A percentile compares a stretch with the other conserved stretches of the same genome.
These are phyloP conservation scores for Beta lomatogona DNA, from an alignment of 179 eudicot genomes.

Conservation along the genomic window DNA sequence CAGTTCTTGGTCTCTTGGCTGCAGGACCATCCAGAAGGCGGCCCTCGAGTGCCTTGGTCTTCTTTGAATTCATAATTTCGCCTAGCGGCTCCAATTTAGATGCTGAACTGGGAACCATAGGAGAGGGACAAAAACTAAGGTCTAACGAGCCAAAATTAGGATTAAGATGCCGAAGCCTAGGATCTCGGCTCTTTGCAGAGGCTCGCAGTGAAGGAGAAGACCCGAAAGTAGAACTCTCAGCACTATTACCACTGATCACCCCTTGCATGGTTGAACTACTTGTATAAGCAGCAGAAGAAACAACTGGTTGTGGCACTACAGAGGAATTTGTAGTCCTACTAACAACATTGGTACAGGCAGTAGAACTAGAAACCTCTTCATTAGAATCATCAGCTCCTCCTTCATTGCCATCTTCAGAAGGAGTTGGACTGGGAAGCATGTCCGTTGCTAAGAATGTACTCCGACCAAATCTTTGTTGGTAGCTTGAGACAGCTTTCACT, in stretches of 20 bases:
- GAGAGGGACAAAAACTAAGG: constrained; percentile 36
- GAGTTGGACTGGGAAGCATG: constrained; percentile 96
- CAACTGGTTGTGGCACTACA: constrained; percentile 33
- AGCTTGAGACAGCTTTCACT: constrained; percentile 74
- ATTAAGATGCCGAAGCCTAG: constrained; percentile 71
- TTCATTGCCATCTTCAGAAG: constrained; percentile 72
- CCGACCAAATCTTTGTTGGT: constrained; percentile 88
- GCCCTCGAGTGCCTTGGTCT: constrained; percentile 49
- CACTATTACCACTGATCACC: constrained; percentile 33
- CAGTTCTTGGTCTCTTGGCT: constrained; percentile 66
- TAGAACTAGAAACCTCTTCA: constrained; percentile 72
- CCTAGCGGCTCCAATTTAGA: constrained; percentile 46
- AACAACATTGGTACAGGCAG: constrained; percentile 21
- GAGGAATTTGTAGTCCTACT: constrained; percentile 31
- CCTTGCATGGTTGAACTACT: constrained; percentile 41
- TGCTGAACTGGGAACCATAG: constrained; percentile 29
- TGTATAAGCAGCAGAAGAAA: constrained; percentile 33
- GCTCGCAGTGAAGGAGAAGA: constrained; percentile 36
- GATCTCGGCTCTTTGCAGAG: constrained; percentile 78
- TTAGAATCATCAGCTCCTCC: constrained; percentile 55
- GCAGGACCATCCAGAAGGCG: constrained; percentile 57
- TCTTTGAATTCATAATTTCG: constrained; percentile 44
- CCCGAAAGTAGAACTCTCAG: constrained; percentile 32
- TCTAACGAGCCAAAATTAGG: constrained; percentile 40
- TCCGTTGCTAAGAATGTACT: constrained; percentile 57